Evolutionary conservation across 2,329 filamentous ascomycete species (phyloP).

Genomic region (Zopfia rhizophila): DNA sequence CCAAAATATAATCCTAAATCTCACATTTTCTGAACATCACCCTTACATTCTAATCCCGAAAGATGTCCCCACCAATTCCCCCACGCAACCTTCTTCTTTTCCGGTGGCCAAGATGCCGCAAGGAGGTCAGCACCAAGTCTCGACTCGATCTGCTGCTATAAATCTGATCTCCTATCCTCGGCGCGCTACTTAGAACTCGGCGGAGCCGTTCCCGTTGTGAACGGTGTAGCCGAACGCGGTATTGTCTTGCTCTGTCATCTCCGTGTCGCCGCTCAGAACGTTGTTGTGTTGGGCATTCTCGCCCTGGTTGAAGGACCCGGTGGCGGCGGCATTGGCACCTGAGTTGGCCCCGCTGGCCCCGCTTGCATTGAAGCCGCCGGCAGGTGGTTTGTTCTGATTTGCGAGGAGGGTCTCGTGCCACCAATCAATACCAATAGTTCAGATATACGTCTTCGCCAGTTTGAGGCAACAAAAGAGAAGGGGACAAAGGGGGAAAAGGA

Average conservation of each 20-base stretch:
- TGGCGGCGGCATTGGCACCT: slow-evolving; percentile 42
- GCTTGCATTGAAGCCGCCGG: slow-evolving; percentile 48
- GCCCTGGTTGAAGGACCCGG: slow-evolving; percentile 34
- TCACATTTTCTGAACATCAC: slow-evolving; percentile 5
- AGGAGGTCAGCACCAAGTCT: slow-evolving; percentile 14
- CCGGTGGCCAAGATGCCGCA: slow-evolving; percentile 31
- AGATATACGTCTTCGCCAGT: slow-evolving; percentile 57
- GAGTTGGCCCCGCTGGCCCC: slow-evolving; percentile 47
- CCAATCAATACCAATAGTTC: slow-evolving; percentile 63
- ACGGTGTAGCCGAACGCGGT: slow-evolving; percentile 55
- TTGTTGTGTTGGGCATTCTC: slow-evolving; percentile 53
- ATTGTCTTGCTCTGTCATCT: slow-evolving; percentile 54
- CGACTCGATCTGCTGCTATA: slow-evolving; percentile 16
- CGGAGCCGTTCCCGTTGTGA: slow-evolving; percentile 53
- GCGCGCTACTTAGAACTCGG: slow-evolving; percentile 49
- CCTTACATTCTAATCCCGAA: slow-evolving; percentile 33
- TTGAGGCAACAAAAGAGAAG: slow-evolving; percentile 51
- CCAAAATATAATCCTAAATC: background rate
- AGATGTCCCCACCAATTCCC: slow-evolving; percentile 2
- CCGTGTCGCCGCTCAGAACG: slow-evolving; percentile 56
- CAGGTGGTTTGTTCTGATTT: slow-evolving; percentile 69
- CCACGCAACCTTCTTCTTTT: slow-evolving; percentile 33
- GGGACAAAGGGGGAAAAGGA: slow-evolving; percentile 33
- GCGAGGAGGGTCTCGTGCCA: slow-evolving; percentile 80
- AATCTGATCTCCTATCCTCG: slow-evolving; percentile 28